Conservation (phyloP, 2,329 filamentous ascomycete species). For the Sclerotinia borealis region DNA sequence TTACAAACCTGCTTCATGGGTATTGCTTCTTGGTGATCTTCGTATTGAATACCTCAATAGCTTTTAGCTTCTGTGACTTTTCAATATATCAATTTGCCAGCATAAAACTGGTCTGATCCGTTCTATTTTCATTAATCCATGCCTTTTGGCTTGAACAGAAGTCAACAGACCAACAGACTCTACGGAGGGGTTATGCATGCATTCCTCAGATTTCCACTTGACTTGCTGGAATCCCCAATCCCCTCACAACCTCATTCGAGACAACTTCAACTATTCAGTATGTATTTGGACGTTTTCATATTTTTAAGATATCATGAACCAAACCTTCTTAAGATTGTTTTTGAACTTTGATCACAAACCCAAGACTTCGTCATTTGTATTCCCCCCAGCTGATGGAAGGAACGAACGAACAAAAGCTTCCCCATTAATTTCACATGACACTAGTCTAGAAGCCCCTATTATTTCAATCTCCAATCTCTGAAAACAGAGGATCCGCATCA, state of each 20-base stretch:
- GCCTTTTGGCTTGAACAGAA: background rate
- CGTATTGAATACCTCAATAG: background rate
- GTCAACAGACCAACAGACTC: too few species aligned
- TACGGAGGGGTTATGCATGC: too few species aligned
- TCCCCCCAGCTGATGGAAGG: background rate
- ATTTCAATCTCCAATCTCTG: slow-evolving; percentile 1
- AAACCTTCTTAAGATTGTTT: background rate
- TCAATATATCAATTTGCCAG: background rate
- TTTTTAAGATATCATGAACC: background rate
- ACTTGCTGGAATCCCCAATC: too few species aligned
- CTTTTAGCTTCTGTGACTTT: background rate
- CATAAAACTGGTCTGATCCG: background rate
- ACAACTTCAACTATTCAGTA: background rate
- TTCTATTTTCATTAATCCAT: slow-evolving; percentile 1
- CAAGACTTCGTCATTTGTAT: slow-evolving; percentile 1
- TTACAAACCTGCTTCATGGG: background rate
- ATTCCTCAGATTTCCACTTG: background rate
- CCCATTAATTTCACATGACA: slow-evolving; percentile 6
- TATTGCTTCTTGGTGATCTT: slow-evolving; percentile 2
- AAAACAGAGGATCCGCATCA: slow-evolving; percentile 4
- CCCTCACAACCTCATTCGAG: background rate
- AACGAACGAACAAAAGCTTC: background rate
- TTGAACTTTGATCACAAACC: background rate
- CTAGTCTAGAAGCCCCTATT: slow-evolving; percentile 7
- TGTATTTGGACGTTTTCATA: background rate